Evolutionary conservation across 352 stramenopile genomes (phyloP).

Genomic region (Globisporangium radiosum): DNA sequence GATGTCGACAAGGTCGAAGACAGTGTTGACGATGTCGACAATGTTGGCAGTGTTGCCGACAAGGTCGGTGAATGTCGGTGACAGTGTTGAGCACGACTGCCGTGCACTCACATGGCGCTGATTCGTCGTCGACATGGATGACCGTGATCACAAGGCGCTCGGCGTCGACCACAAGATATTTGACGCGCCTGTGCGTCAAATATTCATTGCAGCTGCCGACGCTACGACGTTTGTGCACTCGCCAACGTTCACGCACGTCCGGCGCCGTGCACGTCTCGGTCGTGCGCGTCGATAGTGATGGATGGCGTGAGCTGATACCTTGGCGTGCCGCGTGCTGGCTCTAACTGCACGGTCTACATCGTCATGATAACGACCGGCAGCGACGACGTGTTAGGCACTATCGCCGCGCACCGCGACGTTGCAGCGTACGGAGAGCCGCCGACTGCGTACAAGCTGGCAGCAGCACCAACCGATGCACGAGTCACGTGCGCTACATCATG

Average conservation of each 20-base stretch:
- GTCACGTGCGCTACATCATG: conserved; percentile 62
- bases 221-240: conserved; percentile 43
- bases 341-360: conserved; percentile 67
- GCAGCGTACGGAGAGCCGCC: conserved; percentile 41
- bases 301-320: conserved; percentile 49
- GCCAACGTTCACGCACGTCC: conserved; percentile 40
- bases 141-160: conserved; percentile 25
- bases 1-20: no score
- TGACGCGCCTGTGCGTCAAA: conserved; percentile 17
- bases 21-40: neutral
- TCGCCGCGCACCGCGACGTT: conserved; percentile 51
- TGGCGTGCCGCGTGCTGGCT: conserved; percentile 35
- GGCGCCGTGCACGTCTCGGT: conserved; percentile 59
- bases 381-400: conserved; percentile 62
- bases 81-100: neutral
- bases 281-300: conserved; percentile 34
- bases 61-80: neutral
- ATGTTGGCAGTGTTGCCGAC: neutral
- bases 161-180: conserved; percentile 32
- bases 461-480: conserved; percentile 47
- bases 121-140: conserved; percentile 21
- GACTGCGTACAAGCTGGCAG: conserved; percentile 23
- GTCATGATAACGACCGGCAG: conserved; percentile 63
- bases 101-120: neutral
- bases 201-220: conserved; percentile 18